Percentiles rank a stretch among this genome's conserved stretches.
Conservation (phyloP, 1,284 basidiomycete species). For the Irpex rosettiformis region DNA sequence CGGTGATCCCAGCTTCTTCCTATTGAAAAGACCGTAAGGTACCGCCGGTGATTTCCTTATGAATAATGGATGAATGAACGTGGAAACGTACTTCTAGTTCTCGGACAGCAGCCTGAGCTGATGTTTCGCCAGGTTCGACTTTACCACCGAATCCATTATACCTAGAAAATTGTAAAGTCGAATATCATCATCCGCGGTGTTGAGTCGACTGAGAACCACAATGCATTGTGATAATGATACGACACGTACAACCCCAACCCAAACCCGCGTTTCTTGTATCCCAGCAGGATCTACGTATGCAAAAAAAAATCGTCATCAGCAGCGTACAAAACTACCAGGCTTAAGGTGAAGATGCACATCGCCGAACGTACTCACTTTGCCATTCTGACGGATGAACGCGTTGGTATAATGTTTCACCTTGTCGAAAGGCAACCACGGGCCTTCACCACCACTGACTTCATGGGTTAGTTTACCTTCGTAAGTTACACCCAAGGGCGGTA, state of each 20-base stretch:
- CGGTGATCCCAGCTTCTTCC: conserved; percentile 77
- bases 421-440: conserved; percentile 38
- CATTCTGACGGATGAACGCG: conserved; percentile 47
- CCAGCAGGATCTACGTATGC: conserved; percentile 49
- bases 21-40: conserved; percentile 24
- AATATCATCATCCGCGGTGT: no score
- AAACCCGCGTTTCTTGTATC: conserved; percentile 71
- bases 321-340: background rate
- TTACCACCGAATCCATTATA: conserved; percentile 79
- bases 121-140: conserved; percentile 58
- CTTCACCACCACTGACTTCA: conserved; percentile 32
- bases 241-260: conserved; percentile 44
- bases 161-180: conserved; percentile 28
- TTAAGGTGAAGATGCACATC: background rate
- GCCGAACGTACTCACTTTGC: conserved; percentile 25
- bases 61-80: background rate
- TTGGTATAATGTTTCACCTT: conserved; percentile 53
- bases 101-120: conserved; percentile 56
- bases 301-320: background rate
- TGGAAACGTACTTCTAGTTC: conserved; percentile 53
- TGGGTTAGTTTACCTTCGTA: conserved; percentile 24
- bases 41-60: background rate
- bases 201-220: background rate
- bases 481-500: conserved; percentile 35
- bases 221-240: background rate